These are phyloP conservation scores for Colletotrichum tanaceti DNA, from an alignment of 2,329 filamentous ascomycete species.

Conservation along the genomic window DNA sequence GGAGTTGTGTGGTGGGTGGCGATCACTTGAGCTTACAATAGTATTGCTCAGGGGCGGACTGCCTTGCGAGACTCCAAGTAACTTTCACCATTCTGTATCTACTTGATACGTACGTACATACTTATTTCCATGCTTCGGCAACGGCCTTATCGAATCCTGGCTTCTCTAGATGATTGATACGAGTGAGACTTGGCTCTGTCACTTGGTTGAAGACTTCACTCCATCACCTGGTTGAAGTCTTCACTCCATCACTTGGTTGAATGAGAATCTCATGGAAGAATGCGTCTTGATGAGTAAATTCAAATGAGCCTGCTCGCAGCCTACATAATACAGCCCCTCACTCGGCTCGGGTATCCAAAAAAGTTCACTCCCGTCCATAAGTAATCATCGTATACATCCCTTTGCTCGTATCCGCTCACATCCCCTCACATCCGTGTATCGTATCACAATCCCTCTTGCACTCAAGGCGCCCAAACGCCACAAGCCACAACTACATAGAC, in stretches of 20 bases:
- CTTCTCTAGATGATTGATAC: no score
- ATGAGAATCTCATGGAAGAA: neutral
- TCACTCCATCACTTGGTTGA: neutral
- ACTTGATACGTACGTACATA: constrained; percentile 9
- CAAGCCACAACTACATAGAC: no score
- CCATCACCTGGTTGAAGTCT: neutral
- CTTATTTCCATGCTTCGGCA: neutral
- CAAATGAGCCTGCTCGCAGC: neutral
- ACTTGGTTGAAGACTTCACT: neutral
- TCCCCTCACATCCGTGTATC: neutral
- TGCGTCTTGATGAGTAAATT: neutral
- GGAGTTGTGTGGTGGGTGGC: neutral
- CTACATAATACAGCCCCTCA: neutral
- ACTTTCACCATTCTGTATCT: constrained; percentile 13
- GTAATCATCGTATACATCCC: neutral
- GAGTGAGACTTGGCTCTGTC: neutral
- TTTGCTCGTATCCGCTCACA: neutral
- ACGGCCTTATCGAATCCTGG: neutral
- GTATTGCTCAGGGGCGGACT: neutral
- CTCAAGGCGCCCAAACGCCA: neutral
- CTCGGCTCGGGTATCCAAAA: constrained; percentile 19
- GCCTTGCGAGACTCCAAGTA: neutral
- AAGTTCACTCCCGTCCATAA: neutral
- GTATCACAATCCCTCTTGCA: neutral
- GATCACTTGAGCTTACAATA: neutral